These are phyloP conservation scores for Rhytidiadelphus loreus DNA, from an alignment of 225 moss, liverwort and hornwort species.

Conservation along the genomic window DNA sequence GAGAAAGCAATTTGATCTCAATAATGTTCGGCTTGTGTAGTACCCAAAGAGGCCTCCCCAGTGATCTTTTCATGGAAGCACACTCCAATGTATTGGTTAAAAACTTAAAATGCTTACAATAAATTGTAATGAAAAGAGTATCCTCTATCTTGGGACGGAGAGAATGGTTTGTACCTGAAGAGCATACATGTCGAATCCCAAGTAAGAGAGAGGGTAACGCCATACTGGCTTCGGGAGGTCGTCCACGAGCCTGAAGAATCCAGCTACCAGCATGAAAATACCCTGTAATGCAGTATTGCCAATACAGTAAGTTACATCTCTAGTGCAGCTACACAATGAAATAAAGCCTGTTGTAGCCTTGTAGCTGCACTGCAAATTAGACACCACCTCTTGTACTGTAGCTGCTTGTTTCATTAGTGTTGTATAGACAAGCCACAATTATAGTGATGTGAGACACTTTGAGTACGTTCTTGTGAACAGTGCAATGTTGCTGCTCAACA, in stretches of 20 bases:
- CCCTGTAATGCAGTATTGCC: conserved; percentile 29
- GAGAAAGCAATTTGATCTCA: background rate
- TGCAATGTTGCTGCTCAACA: background rate
- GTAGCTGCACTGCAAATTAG: background rate
- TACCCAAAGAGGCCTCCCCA: background rate
- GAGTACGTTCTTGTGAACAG: background rate
- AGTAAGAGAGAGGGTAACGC: conserved; percentile 44
- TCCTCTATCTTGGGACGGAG: background rate
- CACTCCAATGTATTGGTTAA: background rate
- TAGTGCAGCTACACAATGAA: background rate
- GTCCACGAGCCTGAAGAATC: conserved; percentile 38
- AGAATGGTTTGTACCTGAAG: conserved; percentile 32
- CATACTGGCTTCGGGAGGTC: conserved; percentile 51
- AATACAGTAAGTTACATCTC: background rate
- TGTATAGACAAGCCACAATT: background rate
- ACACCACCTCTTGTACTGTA: too few relatives aligned
- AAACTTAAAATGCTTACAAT: background rate
- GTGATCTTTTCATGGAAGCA: background rate
- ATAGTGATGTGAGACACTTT: background rate
- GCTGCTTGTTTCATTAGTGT: background rate
- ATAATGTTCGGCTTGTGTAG: background rate
- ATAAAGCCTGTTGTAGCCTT: background rate
- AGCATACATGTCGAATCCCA: conserved; percentile 45
- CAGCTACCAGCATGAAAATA: conserved; percentile 59
- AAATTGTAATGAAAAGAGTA: background rate